Evolutionary conservation across 108 stramenopile genomes (phyloP), one percentile per base, ranked within the genome.

Genomic region (Cyclotella cryptica): DNA sequence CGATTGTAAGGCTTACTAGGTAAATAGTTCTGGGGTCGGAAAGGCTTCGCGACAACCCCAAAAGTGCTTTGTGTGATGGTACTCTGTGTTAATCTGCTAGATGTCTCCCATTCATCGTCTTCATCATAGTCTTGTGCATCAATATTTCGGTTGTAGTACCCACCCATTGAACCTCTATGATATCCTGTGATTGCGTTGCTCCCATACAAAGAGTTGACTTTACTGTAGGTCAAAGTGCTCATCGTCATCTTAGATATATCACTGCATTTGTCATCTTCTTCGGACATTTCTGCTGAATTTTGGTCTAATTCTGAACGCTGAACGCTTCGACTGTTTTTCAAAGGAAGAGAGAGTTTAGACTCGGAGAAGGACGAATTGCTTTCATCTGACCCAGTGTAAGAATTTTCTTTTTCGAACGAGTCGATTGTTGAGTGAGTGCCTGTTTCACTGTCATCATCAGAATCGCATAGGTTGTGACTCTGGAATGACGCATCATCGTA

Each of bases 91-190:
- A 61, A 14, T 13, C 35, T 61, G 14, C 60, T 61, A n/a, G 30
- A 61, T 17, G 29, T 61, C 60, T 61, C 60, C 60, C 60, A 61
- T 61, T 61, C 60, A 35, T 61, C 35, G 30, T 61, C 60, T 14
- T 61, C 60, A n/a, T 61, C 60, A 61, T 61, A 39, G 13, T 15
- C 30, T 10, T 61, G 19, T n/a, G 29, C 30, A 39, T 30, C 60
- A 17, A 39, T 35, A 13, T 39, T 15, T 35, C 60, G 60, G 30
- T 61, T 61, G 60, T 61, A 61, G n/a, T 61, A 61, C 35, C 60
- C 60, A 39, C 60, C 60, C 60, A 14, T 61, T 13, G 60, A 39
- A 13, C 60, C 29, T 30, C 60, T 13, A 39, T 61, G 60, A 61
- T 61, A 61, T 12, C 60, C 60, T 39, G 60, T 12, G 10, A 61